A percentile compares a stretch with the other conserved stretches of the same genome.
Evolutionary conservation across 805 yeast species (phyloP).

Genomic region (Yamadazyma scolyti): DNA sequence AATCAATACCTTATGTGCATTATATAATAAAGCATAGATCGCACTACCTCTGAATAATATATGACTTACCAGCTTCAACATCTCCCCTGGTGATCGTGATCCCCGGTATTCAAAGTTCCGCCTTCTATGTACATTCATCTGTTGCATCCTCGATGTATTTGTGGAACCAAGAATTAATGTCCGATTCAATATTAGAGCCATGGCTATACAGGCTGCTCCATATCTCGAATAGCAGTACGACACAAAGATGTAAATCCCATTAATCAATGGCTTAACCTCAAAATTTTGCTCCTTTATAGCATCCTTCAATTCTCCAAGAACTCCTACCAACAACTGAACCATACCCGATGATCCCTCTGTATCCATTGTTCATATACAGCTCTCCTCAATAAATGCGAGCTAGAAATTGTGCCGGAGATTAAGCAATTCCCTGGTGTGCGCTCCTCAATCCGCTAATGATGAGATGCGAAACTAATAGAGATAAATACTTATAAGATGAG

Average conservation of each 20-base stretch:
- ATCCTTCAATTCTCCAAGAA: slow-evolving; percentile 5
- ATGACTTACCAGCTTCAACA: slow-evolving; percentile 17
- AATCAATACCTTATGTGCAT: slow-evolving; percentile 25
- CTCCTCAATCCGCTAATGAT: too few species aligned
- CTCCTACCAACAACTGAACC: slow-evolving; percentile 4
- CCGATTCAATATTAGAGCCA: slow-evolving; percentile 36
- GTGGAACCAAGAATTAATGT: slow-evolving; percentile 37
- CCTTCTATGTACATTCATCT: slow-evolving; percentile 14
- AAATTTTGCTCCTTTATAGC: too few species aligned
- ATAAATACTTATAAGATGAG: slow-evolving; percentile 16
- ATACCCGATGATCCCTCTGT: slow-evolving; percentile 6
- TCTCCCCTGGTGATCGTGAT: slow-evolving; percentile 14
- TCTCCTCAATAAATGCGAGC: too few species aligned
- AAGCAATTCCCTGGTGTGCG: too few species aligned
- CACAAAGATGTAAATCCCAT: too few species aligned
- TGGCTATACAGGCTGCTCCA: slow-evolving; percentile 33
- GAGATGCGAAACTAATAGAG: too few species aligned
- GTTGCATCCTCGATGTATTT: slow-evolving; percentile 21
- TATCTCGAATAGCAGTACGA: slow-evolving; percentile 35
- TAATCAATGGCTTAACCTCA: too few species aligned
- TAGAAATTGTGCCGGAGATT: too few species aligned
- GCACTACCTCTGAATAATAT: slow-evolving; percentile 26
- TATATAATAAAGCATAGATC: slow-evolving; percentile 20
- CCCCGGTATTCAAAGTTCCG: slow-evolving; percentile 7
- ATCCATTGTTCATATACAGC: too few species aligned